Conservation (phyloP, 75 land plant genomes). For the Sequoia sempervirens region DNA sequence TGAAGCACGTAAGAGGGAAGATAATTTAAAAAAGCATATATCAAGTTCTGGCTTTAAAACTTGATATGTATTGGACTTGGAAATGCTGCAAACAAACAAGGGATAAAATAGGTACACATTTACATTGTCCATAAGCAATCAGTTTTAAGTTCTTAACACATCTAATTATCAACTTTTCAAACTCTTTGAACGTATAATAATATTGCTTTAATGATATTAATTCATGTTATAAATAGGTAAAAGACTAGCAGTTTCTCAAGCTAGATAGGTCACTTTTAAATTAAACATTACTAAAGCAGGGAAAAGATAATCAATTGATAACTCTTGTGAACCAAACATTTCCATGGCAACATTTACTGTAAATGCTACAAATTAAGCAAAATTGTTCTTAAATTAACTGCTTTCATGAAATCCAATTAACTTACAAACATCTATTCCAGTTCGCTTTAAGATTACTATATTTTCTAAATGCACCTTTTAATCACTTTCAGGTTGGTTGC, state of each 20-base stretch:
- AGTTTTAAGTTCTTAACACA: too few species aligned
- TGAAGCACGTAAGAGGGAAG: slow-evolving; percentile 98
- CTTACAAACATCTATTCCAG: neutral
- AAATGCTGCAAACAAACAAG: slow-evolving; percentile 53
- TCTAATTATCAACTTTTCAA: neutral
- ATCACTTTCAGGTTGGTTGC: neutral
- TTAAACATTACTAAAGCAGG: neutral
- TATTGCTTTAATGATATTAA: neutral
- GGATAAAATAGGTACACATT: neutral
- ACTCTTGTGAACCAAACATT: neutral
- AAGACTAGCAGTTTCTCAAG: neutral
- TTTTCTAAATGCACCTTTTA: neutral
- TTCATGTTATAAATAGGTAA: neutral
- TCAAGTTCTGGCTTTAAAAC: slow-evolving; percentile 82
- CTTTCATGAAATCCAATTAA: neutral
- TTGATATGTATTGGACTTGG: slow-evolving; percentile 78
- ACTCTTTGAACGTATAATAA: neutral
- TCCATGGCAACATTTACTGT: neutral
- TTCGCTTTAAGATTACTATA: neutral
- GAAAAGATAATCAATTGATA: neutral
- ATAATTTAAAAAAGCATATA: slow-evolving; percentile 86
- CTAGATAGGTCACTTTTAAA: neutral
- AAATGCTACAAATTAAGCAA: neutral
- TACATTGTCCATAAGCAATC: neutral
- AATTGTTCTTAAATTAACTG: neutral